Evolutionary conservation across 2,329 filamentous ascomycete genomes (phyloP).

Genomic region (Pseudocercospora cruenta): DNA sequence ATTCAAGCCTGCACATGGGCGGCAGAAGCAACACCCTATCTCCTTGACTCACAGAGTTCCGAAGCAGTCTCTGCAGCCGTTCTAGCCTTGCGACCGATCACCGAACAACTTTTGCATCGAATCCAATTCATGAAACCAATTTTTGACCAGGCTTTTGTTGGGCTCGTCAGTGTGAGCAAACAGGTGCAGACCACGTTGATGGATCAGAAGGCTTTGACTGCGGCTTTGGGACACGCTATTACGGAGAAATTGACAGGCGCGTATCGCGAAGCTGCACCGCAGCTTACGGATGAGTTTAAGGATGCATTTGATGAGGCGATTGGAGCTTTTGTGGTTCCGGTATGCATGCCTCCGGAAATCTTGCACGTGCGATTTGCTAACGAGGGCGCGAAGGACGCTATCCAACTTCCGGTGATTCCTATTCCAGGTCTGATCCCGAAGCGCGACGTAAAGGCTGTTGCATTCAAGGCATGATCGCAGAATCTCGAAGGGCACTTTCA

Average conservation of each 20-base stretch:
- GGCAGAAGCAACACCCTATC: neutral
- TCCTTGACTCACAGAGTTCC: neutral
- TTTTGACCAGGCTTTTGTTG: conserved; percentile 7
- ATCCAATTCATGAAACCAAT: neutral
- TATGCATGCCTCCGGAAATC: neutral
- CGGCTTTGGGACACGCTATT: conserved; percentile 5
- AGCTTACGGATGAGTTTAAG: conserved; percentile 3
- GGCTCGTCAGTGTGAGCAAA: conserved; percentile 5
- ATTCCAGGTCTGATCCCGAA: conserved; percentile 2
- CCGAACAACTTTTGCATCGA: neutral
- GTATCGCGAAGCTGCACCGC: conserved; percentile 3
- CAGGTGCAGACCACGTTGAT: conserved; percentile 9
- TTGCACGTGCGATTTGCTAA: neutral
- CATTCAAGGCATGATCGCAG: neutral
- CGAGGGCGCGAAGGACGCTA: neutral
- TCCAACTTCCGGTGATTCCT: neutral
- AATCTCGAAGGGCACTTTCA: neutral
- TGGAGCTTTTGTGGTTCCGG: conserved; percentile 5
- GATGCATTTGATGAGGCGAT: conserved; percentile 15
- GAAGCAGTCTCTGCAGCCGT: conserved; percentile 7
- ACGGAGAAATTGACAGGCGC: conserved; percentile 11
- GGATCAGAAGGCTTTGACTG: conserved; percentile 16
- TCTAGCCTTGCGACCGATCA: conserved; percentile 4
- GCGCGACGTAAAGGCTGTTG: neutral
- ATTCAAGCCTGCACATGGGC: neutral